A percentile compares a stretch with the other conserved stretches of the same genome.
Evolutionary conservation across 108 stramenopile species (phyloP).

Genomic region (Schizochytrium sp.): DNA sequence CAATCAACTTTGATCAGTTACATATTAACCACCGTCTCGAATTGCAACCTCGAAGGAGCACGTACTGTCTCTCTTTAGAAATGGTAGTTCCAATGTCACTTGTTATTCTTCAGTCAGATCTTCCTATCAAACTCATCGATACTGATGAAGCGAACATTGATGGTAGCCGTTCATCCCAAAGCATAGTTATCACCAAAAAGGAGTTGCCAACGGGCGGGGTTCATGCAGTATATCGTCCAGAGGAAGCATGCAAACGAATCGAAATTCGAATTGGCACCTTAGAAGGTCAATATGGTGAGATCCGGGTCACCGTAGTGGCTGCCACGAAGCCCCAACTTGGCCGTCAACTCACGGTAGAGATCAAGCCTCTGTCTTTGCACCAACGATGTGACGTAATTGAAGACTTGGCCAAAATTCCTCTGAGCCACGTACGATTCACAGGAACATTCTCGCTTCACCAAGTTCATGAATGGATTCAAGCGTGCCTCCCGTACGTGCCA

Average conservation of each 20-base stretch:
- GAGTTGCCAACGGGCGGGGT: background rate
- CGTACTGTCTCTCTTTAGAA: background rate
- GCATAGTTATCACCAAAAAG: slow-evolving; percentile 23
- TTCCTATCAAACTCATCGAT: background rate
- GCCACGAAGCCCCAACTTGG: background rate
- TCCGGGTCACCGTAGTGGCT: slow-evolving; percentile 46
- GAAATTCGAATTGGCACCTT: background rate
- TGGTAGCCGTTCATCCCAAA: background rate
- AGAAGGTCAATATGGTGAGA: slow-evolving; percentile 47
- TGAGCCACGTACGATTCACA: slow-evolving; percentile 22
- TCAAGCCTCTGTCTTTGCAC: slow-evolving; percentile 51
- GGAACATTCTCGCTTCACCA: slow-evolving; percentile 41
- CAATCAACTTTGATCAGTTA: slow-evolving; percentile 48
- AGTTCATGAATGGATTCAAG: slow-evolving; percentile 43
- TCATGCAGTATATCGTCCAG: slow-evolving; percentile 17
- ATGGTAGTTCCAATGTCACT: slow-evolving; percentile 46
- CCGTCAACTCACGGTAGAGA: slow-evolving; percentile 43
- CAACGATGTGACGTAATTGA: background rate
- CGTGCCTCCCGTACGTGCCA: slow-evolving; percentile 32
- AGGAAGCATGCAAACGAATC: slow-evolving; percentile 37
- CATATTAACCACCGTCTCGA: slow-evolving; percentile 19
- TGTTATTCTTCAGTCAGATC: background rate
- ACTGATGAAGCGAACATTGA: background rate
- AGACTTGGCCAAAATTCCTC: background rate
- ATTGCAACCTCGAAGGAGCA: background rate